Evolutionary conservation across 495 filamentous ascomycete species (phyloP), one percentile per base, ranked within the genome.

Genomic region (Annulohypoxylon stygium): DNA sequence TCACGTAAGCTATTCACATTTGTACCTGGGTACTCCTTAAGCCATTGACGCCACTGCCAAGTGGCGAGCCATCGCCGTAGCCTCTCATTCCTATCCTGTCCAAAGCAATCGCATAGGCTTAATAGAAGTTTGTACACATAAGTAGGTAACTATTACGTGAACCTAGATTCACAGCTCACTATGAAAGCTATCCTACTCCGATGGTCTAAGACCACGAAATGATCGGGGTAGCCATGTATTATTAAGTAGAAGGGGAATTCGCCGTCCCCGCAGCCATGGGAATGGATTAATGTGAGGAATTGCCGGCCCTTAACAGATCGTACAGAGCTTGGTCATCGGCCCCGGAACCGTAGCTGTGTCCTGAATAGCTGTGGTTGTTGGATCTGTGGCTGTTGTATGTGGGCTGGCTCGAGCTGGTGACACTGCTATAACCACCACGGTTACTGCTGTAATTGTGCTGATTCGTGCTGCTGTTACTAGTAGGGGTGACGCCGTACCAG

Each of bases 311-410:
- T 2, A 77, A 39, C 4, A 77, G 61, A 33, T 77, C 75, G 37
- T 75, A 77, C n/a, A 77, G 54, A 23, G 69, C 45, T 47, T 77
- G 76, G n/a, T 79, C 77, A 12, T 77, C 72, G 18, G 72, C 57
- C 4, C 63, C 67, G 12, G 67, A 57, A 8, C 70, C 62, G 34
- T 70, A 66, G 45, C 61, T 65, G 20, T 77, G 77, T 5, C 57
- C 68, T 9, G 71, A 58, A 36, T 75, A 76, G 11, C 16, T 58
- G 6, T 70, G 61, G 20, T 60, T 39, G n/a, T 67, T 75, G 10
- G 77, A 14, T 41, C 77, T 65, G 8, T 77, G 75, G 18, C 25
- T 25, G 43, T n/a, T 69, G 30, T 75, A 75, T 4, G 72, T 11
- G n/a, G 67, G 2, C 16, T 64, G 72, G 39, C n/a, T 67, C 1